Evolutionary conservation across 371 early-diverging fungal species (phyloP), one percentile per base, ranked within the genome.

Genomic region (Gilbertella persicaria): DNA sequence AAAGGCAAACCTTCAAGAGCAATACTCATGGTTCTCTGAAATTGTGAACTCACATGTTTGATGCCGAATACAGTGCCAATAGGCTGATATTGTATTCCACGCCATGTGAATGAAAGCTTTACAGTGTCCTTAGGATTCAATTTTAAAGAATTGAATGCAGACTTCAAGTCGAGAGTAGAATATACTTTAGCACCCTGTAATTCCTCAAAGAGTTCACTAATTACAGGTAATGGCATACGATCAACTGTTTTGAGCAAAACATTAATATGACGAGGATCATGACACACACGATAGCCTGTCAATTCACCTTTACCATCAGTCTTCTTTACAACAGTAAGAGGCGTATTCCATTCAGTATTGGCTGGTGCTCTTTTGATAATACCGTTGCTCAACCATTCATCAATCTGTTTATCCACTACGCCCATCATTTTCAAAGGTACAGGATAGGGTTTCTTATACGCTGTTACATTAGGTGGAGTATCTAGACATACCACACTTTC

Each of bases 251-350:
- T 20, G 4, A 59, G 21, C 1, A 59, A 21, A 20, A 4, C 4
- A 38, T 59, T 59, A 4, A 59, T 26, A 20, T 42, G 33, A 26
- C 52, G 16, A n/a, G 59, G 52, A 43, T 59, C 59, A 26, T 43
- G 43, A 33, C 59, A 59, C 2, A 45, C 45, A 12, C 59, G 23
- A 33, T 53, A 37, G 0, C 48, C 38, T 24, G 44, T 58, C 4
- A 45, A 17, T 45, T 50, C 42, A 12, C 50, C 45, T 40, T 50
- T 54, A 35, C 41, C 58, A 45, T 50, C 25, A 4, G 50, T 50
- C 28, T 57, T 57, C 29, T 43, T 38, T 2, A 45, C 51, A 2
- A 57, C 25, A 26, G 50, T 49, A n/a, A 57, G 12, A 0, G 50
- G 45, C 5, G 28, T 28, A 20, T 57, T 57, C 45, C 44, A 50